Conservation (phyloP, 2,329 filamentous ascomycete genomes). For the Elsinoe arachidis region DNA sequence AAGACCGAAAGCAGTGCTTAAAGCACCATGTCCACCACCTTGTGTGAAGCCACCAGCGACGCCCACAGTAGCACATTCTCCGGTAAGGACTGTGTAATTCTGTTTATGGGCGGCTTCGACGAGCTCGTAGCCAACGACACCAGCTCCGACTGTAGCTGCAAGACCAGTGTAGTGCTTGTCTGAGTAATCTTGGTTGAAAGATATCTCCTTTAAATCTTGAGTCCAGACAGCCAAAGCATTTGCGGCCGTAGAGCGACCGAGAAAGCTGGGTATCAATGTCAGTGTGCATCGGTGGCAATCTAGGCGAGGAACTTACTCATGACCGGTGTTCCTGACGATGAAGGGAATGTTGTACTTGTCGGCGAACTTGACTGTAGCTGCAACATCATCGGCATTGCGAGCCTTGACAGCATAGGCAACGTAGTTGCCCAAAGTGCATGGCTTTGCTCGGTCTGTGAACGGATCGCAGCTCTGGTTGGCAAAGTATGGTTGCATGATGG, state of each 20-base stretch:
- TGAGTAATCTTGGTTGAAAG: constrained; percentile 34
- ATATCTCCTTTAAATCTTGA: constrained; percentile 44
- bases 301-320: constrained; percentile 22
- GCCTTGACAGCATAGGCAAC: constrained; percentile 28
- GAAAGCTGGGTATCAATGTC: constrained; percentile 18
- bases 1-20: constrained; percentile 49
- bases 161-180: constrained; percentile 17
- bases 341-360: constrained; percentile 42
- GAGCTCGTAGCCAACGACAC: constrained; percentile 43
- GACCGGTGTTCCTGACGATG: constrained; percentile 37
- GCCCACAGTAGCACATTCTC: constrained; percentile 48
- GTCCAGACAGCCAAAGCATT: constrained; percentile 51
- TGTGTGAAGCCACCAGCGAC: constrained; percentile 52
- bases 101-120: constrained; percentile 38
- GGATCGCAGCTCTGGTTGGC: constrained; percentile 36
- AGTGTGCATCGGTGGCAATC: background rate
- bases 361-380: constrained; percentile 33
- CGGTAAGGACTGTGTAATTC: constrained; percentile 46
- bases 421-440: constrained; percentile 39
- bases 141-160: constrained; percentile 48
- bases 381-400: constrained; percentile 21
- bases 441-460: constrained; percentile 25
- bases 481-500: constrained; percentile 26
- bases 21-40: constrained; percentile 50
- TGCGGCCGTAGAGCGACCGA: constrained; percentile 54